phyloP scores from a whole-genome alignment of 306 rosid species.

The Malus orientalis region DNA sequence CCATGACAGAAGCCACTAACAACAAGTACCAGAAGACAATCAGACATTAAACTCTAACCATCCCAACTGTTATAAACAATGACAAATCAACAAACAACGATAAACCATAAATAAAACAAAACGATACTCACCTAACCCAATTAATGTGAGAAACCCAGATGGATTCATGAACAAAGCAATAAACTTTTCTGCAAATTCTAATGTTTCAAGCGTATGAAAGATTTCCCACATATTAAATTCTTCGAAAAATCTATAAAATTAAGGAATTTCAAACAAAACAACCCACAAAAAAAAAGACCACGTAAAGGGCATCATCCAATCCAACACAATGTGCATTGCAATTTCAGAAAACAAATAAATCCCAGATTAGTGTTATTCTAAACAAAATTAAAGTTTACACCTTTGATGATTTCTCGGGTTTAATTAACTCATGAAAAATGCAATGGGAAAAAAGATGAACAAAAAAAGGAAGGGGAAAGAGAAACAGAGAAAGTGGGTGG shows the following conservation, averaged over 20 bases:
- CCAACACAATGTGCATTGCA: constrained; percentile 2
- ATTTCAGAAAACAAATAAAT: background rate
- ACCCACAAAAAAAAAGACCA: background rate
- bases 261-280: background rate
- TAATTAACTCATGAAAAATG: background rate
- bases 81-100: constrained; percentile 29
- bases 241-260: background rate
- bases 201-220: background rate
- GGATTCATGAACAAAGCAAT: background rate
- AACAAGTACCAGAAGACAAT: constrained; percentile 1
- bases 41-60: constrained; percentile 30
- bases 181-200: background rate
- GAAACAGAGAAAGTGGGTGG: background rate
- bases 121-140: constrained; percentile 8
- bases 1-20: constrained; percentile 1
- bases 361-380: background rate
- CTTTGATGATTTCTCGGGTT: background rate
- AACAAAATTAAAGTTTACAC: background rate
- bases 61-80: constrained; percentile 36
- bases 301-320: background rate
- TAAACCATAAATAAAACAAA: constrained; percentile 16
- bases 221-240: background rate
- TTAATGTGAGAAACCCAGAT: constrained; percentile 7
- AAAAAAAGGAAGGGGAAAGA: background rate
- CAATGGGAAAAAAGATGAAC: too few relatives aligned